Conservation (phyloP, 1,139 yeast species). For the Candida sanyaensis region DNA sequence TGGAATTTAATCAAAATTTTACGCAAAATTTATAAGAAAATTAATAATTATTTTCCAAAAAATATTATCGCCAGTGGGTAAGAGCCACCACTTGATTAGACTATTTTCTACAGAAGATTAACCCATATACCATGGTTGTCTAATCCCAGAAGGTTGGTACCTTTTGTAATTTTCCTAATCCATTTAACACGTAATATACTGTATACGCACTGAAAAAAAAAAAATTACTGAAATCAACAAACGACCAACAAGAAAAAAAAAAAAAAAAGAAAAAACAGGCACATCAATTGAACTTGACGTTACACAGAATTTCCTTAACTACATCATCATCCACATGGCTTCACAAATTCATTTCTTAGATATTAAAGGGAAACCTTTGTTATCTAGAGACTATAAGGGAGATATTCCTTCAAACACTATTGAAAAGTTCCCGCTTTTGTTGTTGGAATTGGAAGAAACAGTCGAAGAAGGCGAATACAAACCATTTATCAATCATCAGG, state of each 20-base stretch:
- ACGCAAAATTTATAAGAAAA: no score
- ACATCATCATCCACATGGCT: conserved; percentile 56
- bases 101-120: no score
- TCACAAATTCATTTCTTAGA: conserved; percentile 91
- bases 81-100: no score
- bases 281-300: neutral
- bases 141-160: no score
- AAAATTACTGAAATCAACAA: neutral
- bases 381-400: conserved; percentile 92
- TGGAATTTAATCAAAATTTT: no score
- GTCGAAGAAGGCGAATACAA: conserved; percentile 53
- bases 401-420: conserved; percentile 82
- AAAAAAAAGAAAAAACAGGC: no score
- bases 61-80: no score
- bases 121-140: no score
- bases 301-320: no score
- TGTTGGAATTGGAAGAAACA: conserved; percentile 66
- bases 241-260: neutral
- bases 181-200: conserved; percentile 3
- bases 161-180: neutral
- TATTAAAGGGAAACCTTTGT: conserved; percentile 83
- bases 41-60: no score
- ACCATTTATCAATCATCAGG: conserved; percentile 79
- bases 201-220: conserved; percentile 2
- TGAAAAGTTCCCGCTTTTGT: conserved; percentile 79